Evolutionary conservation across 345 rosid species (phyloP).

Genomic region (Mallotus nudiflorus): DNA sequence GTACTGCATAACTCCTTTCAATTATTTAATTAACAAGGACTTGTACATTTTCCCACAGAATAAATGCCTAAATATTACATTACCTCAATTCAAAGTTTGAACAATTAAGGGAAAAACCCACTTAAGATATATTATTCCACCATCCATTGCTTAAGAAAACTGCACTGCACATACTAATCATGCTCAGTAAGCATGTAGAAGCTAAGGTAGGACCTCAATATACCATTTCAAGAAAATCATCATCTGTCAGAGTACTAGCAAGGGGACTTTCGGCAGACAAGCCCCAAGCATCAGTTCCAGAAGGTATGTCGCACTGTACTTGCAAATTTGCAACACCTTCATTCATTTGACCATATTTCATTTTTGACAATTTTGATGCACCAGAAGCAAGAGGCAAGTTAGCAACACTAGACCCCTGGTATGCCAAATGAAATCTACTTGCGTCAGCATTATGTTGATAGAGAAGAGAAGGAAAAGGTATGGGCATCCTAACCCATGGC

Average conservation of each 20-base stretch:
- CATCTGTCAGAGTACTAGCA: constrained; percentile 76
- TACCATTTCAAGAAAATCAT: constrained; percentile 96
- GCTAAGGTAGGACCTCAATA: constrained; percentile 24
- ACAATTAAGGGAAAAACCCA: constrained; percentile 12
- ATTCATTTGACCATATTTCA: constrained; percentile 24
- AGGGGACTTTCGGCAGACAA: constrained; percentile 80
- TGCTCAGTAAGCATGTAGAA: constrained; percentile 8
- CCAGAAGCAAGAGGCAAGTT: constrained; percentile 36
- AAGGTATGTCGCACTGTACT: constrained; percentile 42
- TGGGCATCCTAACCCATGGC: constrained; percentile 44
- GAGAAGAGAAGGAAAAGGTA: constrained; percentile 47
- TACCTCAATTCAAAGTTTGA: neutral
- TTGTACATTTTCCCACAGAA: neutral
- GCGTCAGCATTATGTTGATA: constrained; percentile 61
- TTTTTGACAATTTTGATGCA: constrained; percentile 42
- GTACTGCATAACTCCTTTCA: neutral
- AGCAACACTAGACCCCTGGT: constrained; percentile 43
- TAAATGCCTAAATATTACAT: neutral
- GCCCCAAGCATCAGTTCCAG: constrained; percentile 66
- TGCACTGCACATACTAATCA: constrained; percentile 15
- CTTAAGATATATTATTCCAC: constrained; percentile 4
- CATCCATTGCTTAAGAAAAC: constrained; percentile 14
- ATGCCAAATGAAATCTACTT: constrained; percentile 47
- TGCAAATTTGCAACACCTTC: constrained; percentile 36
- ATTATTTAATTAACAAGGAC: neutral